Evolutionary conservation across 768 basidiomycete species (phyloP), one percentile per base, ranked within the genome.

Genomic region (Tulasnella calospora): DNA sequence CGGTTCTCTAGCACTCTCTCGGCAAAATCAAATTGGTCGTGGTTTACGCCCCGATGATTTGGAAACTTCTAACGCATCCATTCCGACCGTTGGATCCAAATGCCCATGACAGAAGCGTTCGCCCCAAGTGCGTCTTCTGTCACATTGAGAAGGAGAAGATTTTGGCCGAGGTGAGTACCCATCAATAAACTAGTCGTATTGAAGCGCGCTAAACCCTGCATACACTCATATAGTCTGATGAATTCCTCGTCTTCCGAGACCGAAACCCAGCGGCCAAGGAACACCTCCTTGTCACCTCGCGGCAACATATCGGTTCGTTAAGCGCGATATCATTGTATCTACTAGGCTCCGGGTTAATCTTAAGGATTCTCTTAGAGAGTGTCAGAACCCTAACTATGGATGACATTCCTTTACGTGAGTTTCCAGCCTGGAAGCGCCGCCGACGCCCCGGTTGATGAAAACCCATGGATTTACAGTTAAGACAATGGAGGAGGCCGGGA

Each of bases 351-450:
- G 51, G 35, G 41, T 57, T 57, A 8, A 81, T 76, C 55, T 74
- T 77, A 73, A 47, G 35, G 17, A 76, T 27, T 7, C 77, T 55
- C 70, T 33, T 79, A 93, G 92, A 82, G 44, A 93, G 89, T 75
- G 88, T 93, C 27, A 88, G 85, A 80, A 82, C 86, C 1, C 82
- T 94, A 38, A 82, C 79, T 8, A 82, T 81, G 78, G 78, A 82
- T 10, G 89, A 93, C 79, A 85, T 85, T 1, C 81, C 84, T 35
- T 84, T 92, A 77, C 85, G 92, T 92, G 82, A 41, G 85, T 15
- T n/a, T 78, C 27, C 82, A 82, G 12, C 61, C 27, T 35, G 7
- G 41, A 21, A 78, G 41, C 51, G 10, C 44, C 71, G 36, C 72
- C 5, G 77, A 79, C 80, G 78, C n/a, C 83, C 83, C 83, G 80